Evolutionary conservation across 768 basidiomycete species (phyloP).

Genomic region (Lactarius indigo): DNA sequence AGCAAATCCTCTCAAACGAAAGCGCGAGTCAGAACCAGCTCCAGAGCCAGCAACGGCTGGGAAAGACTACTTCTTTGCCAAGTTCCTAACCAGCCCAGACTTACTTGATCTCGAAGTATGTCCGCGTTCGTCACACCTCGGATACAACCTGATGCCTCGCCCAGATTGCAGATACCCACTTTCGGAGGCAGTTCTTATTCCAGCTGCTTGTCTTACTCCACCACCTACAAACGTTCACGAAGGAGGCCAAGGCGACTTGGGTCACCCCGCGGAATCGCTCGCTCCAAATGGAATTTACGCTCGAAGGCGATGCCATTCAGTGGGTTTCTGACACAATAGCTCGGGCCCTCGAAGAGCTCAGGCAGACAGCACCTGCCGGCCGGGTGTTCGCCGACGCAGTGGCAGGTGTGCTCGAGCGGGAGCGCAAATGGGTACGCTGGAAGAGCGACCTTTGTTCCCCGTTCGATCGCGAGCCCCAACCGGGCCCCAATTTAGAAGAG

Average conservation of each 20-base stretch:
- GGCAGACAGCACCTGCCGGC: conserved; percentile 75
- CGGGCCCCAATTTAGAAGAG: conserved; percentile 56
- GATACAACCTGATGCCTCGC: background rate
- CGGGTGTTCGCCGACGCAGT: conserved; percentile 74
- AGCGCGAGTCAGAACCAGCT: conserved; percentile 52
- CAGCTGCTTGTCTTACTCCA: conserved; percentile 77
- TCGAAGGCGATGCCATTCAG: conserved; percentile 60
- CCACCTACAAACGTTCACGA: conserved; percentile 73
- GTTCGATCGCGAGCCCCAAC: conserved; percentile 69
- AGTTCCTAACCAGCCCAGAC: conserved; percentile 86
- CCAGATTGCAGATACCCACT: conserved; percentile 85
- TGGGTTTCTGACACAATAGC: conserved; percentile 73
- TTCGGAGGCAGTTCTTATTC: conserved; percentile 90
- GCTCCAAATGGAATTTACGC: conserved; percentile 78
- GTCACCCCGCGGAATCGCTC: conserved; percentile 66
- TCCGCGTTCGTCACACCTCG: background rate
- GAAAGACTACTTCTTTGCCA: conserved; percentile 86
- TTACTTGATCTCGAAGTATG: conserved; percentile 82
- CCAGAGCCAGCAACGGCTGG: conserved; percentile 49
- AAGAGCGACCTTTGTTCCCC: conserved; percentile 78
- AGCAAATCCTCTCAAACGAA: conserved; percentile 52
- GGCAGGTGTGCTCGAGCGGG: conserved; percentile 66
- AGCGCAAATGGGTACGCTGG: conserved; percentile 90
- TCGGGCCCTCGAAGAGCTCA: conserved; percentile 53
- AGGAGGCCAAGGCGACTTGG: conserved; percentile 59